A percentile compares a stretch with the other conserved stretches of the same genome.
phyloP scores from a whole-genome alignment of 345 rosid species.

The Passiflora organensis region DNA sequence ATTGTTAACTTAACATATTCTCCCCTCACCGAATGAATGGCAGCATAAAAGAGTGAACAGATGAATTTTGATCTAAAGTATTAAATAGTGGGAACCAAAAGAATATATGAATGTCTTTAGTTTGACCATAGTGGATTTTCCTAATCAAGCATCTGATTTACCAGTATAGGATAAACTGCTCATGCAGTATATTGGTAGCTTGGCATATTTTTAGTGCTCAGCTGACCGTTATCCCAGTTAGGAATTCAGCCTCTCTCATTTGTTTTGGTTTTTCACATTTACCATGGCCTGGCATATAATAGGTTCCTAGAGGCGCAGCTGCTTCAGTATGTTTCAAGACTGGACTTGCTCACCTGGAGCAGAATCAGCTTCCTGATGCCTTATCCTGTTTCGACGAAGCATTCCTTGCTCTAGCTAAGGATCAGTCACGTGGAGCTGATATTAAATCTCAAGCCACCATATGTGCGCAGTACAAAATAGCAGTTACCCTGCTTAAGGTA shows the following conservation, averaged over 20 bases:
- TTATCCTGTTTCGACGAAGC: slow-evolving; percentile 94
- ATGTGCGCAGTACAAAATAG: slow-evolving; percentile 95
- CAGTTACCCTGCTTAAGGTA: slow-evolving; percentile 90
- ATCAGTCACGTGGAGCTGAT: slow-evolving; percentile 91
- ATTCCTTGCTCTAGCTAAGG: slow-evolving; percentile 94
- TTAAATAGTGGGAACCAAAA: too few species aligned
- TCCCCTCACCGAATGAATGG: background rate
- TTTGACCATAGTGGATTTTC: background rate
- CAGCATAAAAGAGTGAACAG: background rate
- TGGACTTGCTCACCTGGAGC: slow-evolving; percentile 97
- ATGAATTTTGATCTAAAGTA: background rate
- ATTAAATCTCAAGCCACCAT: slow-evolving; percentile 96
- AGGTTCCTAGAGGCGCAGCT: slow-evolving; percentile 97
- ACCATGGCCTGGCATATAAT: slow-evolving; percentile 8
- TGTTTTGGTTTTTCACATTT: background rate
- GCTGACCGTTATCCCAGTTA: background rate
- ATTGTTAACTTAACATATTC: background rate
- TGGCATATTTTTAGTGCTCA: background rate
- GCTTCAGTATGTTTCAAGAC: slow-evolving; percentile 87
- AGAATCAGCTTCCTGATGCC: slow-evolving; percentile 95
- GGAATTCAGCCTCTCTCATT: background rate
- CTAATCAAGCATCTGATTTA: background rate
- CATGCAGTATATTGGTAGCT: background rate
- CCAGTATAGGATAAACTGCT: background rate
- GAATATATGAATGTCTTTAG: too few species aligned